Percentiles rank a stretch among this genome's conserved stretches.
phyloP scores from a whole-genome alignment of 495 filamentous ascomycete genomes.

The Penicillium arizonense region DNA sequence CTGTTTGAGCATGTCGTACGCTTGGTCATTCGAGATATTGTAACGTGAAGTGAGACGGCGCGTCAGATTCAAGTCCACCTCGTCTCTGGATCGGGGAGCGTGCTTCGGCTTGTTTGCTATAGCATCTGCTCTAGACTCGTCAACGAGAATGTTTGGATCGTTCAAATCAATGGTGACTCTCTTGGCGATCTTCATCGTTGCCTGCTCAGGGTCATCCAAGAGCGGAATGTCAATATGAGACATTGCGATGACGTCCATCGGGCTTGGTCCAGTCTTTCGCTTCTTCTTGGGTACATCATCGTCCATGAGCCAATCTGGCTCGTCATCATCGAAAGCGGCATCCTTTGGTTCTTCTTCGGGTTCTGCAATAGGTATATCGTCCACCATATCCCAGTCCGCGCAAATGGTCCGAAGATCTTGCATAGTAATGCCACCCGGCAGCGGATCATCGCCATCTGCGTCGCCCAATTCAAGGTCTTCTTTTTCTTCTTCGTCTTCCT shows the following conservation, averaged over 20 bases:
- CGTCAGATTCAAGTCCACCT: constrained; percentile 39
- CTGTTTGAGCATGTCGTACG: constrained; percentile 92
- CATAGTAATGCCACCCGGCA: constrained; percentile 63
- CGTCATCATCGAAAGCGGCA: constrained; percentile 46
- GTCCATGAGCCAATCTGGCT: constrained; percentile 46
- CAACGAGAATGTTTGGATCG: constrained; percentile 82
- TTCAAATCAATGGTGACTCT: constrained; percentile 82
- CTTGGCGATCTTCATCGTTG: constrained; percentile 67
- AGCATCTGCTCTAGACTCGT: constrained; percentile 55
- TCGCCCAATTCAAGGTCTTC: constrained; percentile 60
- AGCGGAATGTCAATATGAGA: constrained; percentile 49
- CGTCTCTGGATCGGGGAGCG: constrained; percentile 31
- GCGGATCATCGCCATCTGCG: constrained; percentile 42
- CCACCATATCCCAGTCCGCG: constrained; percentile 73
- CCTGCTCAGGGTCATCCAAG: constrained; percentile 59
- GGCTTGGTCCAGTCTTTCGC: constrained; percentile 41
- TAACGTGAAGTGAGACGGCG: constrained; percentile 68
- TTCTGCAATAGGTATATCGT: constrained; percentile 37
- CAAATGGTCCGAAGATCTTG: constrained; percentile 78
- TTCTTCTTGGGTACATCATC: constrained; percentile 48
- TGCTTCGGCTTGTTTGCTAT: constrained; percentile 41
- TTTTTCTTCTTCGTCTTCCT: constrained; percentile 55
- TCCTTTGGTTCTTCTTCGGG: constrained; percentile 20
- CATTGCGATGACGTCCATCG: constrained; percentile 41
- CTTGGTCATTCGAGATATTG: constrained; percentile 94